These are phyloP conservation scores for Diaporthe sp. DNA, from an alignment of 2,329 filamentous ascomycete genomes.

Conservation along the genomic window DNA sequence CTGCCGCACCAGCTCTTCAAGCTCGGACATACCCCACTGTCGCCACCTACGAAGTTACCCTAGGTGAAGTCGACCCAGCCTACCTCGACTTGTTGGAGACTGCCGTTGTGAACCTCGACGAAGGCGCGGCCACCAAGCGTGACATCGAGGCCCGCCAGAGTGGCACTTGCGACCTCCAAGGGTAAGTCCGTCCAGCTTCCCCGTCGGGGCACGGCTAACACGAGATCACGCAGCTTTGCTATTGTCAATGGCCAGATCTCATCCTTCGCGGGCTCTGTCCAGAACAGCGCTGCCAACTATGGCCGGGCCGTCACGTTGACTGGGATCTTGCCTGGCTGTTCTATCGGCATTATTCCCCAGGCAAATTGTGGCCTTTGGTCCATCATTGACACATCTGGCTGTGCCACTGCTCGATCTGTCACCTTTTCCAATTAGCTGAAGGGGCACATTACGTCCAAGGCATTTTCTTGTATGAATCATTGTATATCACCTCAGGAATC, in stretches of 20 bases:
- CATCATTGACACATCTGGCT: slow-evolving; percentile 31
- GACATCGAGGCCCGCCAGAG: slow-evolving; percentile 12
- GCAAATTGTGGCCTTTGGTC: slow-evolving; percentile 22
- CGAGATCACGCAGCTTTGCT: background rate
- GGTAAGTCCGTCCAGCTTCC: background rate
- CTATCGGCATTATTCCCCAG: slow-evolving; percentile 27
- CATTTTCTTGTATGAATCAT: background rate
- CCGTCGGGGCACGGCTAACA: background rate
- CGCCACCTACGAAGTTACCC: slow-evolving; percentile 3
- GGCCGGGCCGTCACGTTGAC: slow-evolving; percentile 32
- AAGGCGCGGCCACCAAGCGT: background rate
- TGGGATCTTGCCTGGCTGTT: slow-evolving; percentile 25
- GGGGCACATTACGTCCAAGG: rapidly evolving
- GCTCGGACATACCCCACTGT: slow-evolving; percentile 30
- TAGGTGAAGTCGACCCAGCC: slow-evolving; percentile 1
- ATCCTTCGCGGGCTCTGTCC: slow-evolving; percentile 16
- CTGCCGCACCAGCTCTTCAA: slow-evolving; percentile 21
- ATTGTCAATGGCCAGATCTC: slow-evolving; percentile 24
- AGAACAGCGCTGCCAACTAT: slow-evolving; percentile 29
- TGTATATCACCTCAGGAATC: background rate
- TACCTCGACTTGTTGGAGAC: slow-evolving; percentile 2
- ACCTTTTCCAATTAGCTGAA: slow-evolving; percentile 9
- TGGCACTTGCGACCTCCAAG: slow-evolving; percentile 29
- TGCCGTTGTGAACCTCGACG: slow-evolving; percentile 23
- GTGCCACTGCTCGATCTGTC: slow-evolving; percentile 24